phyloP scores from a whole-genome alignment of 164 flowering plant species.

The Vitis riparia region DNA sequence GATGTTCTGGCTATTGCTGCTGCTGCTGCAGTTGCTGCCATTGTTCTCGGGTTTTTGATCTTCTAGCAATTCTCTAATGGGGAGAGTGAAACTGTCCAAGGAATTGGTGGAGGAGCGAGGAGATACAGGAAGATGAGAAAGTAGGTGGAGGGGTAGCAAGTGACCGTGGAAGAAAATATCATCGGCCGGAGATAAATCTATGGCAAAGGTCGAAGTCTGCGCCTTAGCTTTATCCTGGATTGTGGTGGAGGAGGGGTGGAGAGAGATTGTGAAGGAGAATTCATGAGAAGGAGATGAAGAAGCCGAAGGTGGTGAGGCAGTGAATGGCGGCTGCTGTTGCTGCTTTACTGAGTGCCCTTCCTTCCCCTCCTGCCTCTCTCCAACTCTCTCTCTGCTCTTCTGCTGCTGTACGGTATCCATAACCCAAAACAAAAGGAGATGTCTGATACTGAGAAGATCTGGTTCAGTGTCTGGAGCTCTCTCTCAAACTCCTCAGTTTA shows the following conservation, averaged over 20 bases:
- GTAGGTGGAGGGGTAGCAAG: conserved; percentile 82
- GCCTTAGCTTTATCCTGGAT: conserved; percentile 17
- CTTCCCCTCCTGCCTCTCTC: conserved; percentile 13
- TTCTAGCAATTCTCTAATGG: conserved; percentile 37
- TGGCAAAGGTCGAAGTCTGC: conserved; percentile 33
- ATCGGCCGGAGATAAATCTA: conserved; percentile 85
- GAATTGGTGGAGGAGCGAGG: conserved; percentile 79
- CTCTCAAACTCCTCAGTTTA: not conserved
- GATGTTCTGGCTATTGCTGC: conserved; percentile 1
- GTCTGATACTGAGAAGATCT: not conserved
- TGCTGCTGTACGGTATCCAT: conserved; percentile 35
- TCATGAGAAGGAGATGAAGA: conserved; percentile 91
- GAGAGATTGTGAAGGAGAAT: conserved; percentile 84
- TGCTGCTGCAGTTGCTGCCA: conserved; percentile 4
- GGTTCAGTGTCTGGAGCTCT: conserved; percentile 3
- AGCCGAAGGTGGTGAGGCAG: conserved; percentile 46
- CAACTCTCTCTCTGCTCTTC: conserved; percentile 15
- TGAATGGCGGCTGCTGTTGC: conserved; percentile 5
- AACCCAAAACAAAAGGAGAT: conserved; percentile 2
- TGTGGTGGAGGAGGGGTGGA: conserved; percentile 41
- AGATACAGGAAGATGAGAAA: conserved; percentile 64
- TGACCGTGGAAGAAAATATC: conserved; percentile 97
- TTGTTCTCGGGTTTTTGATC: conserved; percentile 17
- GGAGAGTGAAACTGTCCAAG: conserved; percentile 57
- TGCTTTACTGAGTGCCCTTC: conserved; percentile 10